A percentile compares a stretch with the other conserved stretches of the same genome.
Evolutionary conservation across 257 asterid genomes (phyloP).

Genomic region (Rehmannia glutinosa): DNA sequence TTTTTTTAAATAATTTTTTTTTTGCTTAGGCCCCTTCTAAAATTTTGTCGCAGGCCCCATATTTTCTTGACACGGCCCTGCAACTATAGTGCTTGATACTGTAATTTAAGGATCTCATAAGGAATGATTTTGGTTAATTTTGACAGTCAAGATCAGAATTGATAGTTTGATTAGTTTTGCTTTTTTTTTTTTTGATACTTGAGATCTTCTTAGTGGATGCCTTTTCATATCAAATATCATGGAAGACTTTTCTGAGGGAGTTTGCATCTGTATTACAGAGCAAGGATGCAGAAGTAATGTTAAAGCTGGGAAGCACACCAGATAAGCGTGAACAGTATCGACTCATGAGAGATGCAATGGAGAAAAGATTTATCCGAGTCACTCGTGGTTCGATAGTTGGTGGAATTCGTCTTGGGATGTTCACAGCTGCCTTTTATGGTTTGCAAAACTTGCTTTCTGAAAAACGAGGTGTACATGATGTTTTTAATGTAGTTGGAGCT

Average conservation of each 20-base stretch:
- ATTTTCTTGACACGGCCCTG: no score
- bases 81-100: no score
- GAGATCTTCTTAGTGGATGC: not conserved
- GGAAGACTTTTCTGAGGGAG: constrained; percentile 13
- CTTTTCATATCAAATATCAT: not conserved
- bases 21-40: no score
- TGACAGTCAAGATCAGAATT: not conserved
- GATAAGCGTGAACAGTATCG: constrained; percentile 96
- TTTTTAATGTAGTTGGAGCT: constrained; percentile 85
- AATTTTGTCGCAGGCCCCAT: no score
- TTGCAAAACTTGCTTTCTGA: constrained; percentile 85
- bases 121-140: not conserved
- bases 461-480: constrained; percentile 85
- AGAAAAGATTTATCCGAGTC: constrained; percentile 83
- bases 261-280: constrained; percentile 47
- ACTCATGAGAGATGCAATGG: constrained; percentile 98
- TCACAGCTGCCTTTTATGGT: constrained; percentile 82
- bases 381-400: constrained; percentile 95
- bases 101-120: no score
- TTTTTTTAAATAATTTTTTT: no score
- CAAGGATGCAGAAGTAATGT: constrained; percentile 95
- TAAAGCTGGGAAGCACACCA: constrained; percentile 95
- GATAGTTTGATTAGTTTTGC: not conserved
- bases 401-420: constrained; percentile 95
- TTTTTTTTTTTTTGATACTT: not conserved